phyloP scores from a whole-genome alignment of 257 asterid genomes.

The Plantago ovata region DNA sequence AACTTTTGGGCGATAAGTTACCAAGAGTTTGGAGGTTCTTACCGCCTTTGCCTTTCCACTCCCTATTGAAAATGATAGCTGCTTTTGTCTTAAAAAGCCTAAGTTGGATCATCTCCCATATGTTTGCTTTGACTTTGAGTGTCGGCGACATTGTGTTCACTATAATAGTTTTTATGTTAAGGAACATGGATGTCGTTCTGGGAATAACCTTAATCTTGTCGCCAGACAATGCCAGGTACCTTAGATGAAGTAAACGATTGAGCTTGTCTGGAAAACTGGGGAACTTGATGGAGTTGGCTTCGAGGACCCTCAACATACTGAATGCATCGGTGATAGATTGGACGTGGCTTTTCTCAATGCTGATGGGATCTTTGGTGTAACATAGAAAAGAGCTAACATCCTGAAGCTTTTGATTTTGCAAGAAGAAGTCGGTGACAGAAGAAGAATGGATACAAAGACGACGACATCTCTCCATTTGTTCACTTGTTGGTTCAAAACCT shows the following conservation, averaged over 20 bases:
- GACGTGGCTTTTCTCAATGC: not conserved
- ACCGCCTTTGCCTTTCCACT: not conserved
- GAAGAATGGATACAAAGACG: not conserved
- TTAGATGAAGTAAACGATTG: not conserved
- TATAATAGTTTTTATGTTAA: not conserved
- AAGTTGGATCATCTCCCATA: not conserved
- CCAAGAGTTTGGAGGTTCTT: not conserved
- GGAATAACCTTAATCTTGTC: not conserved
- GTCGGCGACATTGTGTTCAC: conserved; percentile 2
- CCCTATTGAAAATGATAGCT: not conserved
- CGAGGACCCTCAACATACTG: not conserved
- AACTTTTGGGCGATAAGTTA: conserved; percentile 1
- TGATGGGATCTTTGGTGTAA: not conserved
- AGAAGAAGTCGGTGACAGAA: not conserved
- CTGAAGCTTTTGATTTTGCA: not conserved
- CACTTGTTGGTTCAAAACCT: not conserved
- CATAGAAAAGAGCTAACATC: not conserved
- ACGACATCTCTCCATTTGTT: not conserved
- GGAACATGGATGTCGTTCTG: not conserved
- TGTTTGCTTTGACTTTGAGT: conserved; percentile 4
- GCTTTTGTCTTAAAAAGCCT: conserved; percentile 1
- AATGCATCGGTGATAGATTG: not conserved
- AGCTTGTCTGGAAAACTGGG: not conserved
- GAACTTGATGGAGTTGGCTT: not conserved
- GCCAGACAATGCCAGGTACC: not conserved